phyloP scores from a whole-genome alignment of 257 asterid genomes.

The Solanum virginianum region DNA sequence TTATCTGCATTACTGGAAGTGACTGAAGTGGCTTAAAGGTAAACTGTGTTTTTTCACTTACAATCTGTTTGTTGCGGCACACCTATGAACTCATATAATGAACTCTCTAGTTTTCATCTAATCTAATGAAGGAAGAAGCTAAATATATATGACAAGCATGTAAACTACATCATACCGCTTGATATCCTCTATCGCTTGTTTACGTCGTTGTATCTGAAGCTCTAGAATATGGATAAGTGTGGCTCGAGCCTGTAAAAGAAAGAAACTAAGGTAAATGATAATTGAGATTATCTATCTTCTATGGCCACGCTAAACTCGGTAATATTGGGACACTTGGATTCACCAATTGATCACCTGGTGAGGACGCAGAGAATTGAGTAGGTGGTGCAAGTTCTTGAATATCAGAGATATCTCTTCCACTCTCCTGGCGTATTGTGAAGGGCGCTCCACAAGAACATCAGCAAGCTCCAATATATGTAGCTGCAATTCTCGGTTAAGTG shows the following conservation, averaged over 20 bases:
- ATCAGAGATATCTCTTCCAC: slow-evolving; percentile 89
- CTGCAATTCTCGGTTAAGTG: slow-evolving; percentile 86
- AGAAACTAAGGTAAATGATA: neutral
- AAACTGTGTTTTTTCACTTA: neutral
- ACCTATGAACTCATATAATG: neutral
- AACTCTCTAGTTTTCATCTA: neutral
- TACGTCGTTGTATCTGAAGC: slow-evolving; percentile 84
- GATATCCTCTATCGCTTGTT: slow-evolving; percentile 95
- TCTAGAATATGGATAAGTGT: slow-evolving; percentile 89
- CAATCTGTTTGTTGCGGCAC: neutral
- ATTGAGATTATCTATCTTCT: neutral
- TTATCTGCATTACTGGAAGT: neutral
- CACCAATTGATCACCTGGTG: slow-evolving; percentile 57
- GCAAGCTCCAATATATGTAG: slow-evolving; percentile 86
- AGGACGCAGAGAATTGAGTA: slow-evolving; percentile 88
- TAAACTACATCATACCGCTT: slow-evolving; percentile 40
- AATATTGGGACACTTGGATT: neutral
- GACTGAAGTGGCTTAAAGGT: neutral
- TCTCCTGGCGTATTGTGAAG: slow-evolving; percentile 94
- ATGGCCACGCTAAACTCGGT: neutral
- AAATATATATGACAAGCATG: neutral
- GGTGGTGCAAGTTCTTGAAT: slow-evolving; percentile 87
- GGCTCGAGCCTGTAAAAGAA: slow-evolving; percentile 75
- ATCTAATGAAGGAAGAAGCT: neutral
- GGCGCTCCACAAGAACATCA: slow-evolving; percentile 91